Percentiles rank a stretch among this genome's conserved stretches.
Evolutionary conservation across 352 stramenopile genomes (phyloP).

Genomic region (Pythium guiyangense): DNA sequence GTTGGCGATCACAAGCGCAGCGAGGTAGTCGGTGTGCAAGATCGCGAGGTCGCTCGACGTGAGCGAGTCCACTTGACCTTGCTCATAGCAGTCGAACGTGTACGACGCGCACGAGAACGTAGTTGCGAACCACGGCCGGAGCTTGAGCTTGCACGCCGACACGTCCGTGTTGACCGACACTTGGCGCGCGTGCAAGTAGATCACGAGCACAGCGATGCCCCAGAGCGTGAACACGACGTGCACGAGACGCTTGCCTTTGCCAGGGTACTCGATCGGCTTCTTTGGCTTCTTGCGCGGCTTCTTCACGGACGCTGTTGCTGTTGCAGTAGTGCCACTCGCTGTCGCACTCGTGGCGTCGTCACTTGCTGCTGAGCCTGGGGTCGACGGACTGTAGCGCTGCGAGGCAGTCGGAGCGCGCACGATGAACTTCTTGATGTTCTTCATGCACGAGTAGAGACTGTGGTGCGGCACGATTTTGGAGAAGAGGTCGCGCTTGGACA

Average conservation of each 20-base stretch:
- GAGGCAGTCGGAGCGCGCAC: slow-evolving; percentile 1
- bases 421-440: slow-evolving; percentile 20
- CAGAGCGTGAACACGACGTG: slow-evolving; percentile 31
- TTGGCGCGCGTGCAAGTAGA: slow-evolving; percentile 24
- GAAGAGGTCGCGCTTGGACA: slow-evolving; percentile 11
- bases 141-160: slow-evolving; percentile 24
- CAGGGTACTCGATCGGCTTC: slow-evolving; percentile 7
- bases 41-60: slow-evolving; percentile 13
- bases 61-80: slow-evolving; percentile 20
- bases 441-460: slow-evolving; percentile 15
- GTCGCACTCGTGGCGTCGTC: neutral
- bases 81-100: slow-evolving; percentile 28
- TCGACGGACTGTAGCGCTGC: neutral
- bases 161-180: slow-evolving; percentile 16
- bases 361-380: neutral
- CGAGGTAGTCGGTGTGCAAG: slow-evolving; percentile 20
- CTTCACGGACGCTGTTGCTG: neutral
- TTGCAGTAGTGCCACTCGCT: too few species aligned
- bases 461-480: slow-evolving; percentile 19
- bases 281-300: slow-evolving; percentile 2
- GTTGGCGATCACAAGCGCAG: slow-evolving; percentile 25
- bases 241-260: slow-evolving; percentile 14
- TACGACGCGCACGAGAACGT: slow-evolving; percentile 29
- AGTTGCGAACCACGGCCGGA: slow-evolving; percentile 27
- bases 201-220: slow-evolving; percentile 25